Percentiles rank a stretch among this genome's conserved stretches.
phyloP scores from a whole-genome alignment of 805 yeast species.

The Hanseniaspora meyeri region DNA sequence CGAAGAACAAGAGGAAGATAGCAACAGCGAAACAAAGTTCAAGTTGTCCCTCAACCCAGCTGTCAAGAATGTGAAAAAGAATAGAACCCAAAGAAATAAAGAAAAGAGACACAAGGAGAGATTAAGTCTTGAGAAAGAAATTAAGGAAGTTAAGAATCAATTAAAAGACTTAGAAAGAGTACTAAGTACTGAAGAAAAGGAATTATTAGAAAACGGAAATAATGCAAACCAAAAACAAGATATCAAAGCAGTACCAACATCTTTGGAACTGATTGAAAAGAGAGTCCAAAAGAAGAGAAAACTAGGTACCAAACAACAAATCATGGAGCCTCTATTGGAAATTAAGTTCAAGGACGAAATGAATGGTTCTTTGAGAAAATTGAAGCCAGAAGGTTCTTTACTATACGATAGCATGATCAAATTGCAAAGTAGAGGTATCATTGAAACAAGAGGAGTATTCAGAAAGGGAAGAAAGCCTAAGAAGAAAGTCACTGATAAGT shows the following conservation, averaged over 20 bases:
- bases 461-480: constrained; percentile 54
- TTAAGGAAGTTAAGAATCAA: constrained; percentile 48
- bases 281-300: constrained; percentile 27
- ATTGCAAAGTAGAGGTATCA: constrained; percentile 71
- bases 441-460: constrained; percentile 66
- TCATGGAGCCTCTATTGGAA: constrained; percentile 41
- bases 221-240: constrained; percentile 10
- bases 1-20: constrained; percentile 31
- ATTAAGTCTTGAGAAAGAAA: constrained; percentile 40
- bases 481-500: constrained; percentile 75
- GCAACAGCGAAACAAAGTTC: constrained; percentile 26
- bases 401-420: constrained; percentile 70
- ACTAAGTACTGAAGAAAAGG: constrained; percentile 25
- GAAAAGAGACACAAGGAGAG: constrained; percentile 52
- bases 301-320: constrained; percentile 36
- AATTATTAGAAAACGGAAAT: constrained; percentile 21
- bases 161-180: constrained; percentile 43
- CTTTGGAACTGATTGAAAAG: constrained; percentile 23
- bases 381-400: constrained; percentile 84
- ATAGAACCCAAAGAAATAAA: constrained; percentile 63
- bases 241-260: constrained; percentile 12
- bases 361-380: constrained; percentile 66
- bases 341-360: constrained; percentile 83
- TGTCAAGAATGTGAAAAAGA: constrained; percentile 56
- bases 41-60: constrained; percentile 62